Evolutionary conservation across 345 rosid species (phyloP), one percentile per base, ranked within the genome.

Genomic region (Durio zibethinus): DNA sequence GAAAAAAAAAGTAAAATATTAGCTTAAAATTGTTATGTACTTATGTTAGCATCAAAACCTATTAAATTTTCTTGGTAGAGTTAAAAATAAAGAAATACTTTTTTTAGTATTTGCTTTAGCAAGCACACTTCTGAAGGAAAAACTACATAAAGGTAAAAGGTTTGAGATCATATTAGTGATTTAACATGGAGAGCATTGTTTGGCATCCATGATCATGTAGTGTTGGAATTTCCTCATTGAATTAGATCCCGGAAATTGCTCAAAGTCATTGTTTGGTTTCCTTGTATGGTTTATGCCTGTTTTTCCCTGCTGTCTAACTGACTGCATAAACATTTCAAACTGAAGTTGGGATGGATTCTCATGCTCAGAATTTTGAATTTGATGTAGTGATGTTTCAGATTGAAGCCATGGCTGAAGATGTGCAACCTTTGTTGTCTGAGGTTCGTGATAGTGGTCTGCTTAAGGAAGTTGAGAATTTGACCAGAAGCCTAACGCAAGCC

Each of bases 381-480:
- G 92, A 83, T 91, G 88, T 90, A 87, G 88, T 91, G 85, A 89
- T 89, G 80, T 93, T 91, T 83, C 98, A 94, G 97, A 91, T 97
- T 59, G 82, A 93, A 87, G 97, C 93, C 89, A 93, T 96, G 94
- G 89, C 99, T 66, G 97, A 90, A 86, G 99, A 93, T 88, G 85
- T 93, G 74, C 95, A 94, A 86, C 99, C 98, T 83, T 89, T 94
- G 84, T 89, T 96, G 50, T 70, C 97, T n/a, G 98, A 91, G 84
- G 82, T 94, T 85, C 92, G 90, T 78, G 88, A 94, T 57, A 89
- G 91, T 29, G 97, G 93, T 81, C 85, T 96, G 83, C 92, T 96
- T 64, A 94, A 92, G 84, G 98, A 96, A 80, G 91, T 94, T 82
- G 95, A 97, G 81, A 72, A 66, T 80, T 89, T 97, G 76, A 92